Conservation (phyloP, 164 flowering plant genomes). For the Vitis amurensis region DNA sequence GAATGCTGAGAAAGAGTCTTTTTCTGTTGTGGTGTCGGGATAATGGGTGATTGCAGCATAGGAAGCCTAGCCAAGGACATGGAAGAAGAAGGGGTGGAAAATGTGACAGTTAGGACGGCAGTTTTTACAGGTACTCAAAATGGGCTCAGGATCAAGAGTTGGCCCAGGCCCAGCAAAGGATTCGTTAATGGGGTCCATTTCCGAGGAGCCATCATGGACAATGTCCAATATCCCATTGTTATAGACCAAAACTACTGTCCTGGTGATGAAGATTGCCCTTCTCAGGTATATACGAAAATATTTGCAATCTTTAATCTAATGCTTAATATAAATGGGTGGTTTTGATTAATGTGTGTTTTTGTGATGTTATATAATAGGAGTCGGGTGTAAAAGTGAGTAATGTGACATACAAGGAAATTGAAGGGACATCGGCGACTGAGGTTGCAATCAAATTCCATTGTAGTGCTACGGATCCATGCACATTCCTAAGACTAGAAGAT, state of each 20-base stretch:
- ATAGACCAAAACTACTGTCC: slow-evolving; percentile 41
- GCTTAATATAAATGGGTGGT: too few relatives aligned
- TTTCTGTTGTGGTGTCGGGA: background rate
- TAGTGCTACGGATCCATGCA: slow-evolving; percentile 22
- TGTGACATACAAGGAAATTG: slow-evolving; percentile 21
- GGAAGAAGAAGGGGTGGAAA: slow-evolving; percentile 27
- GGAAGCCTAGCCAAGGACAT: slow-evolving; percentile 21
- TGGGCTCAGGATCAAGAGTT: slow-evolving; percentile 29
- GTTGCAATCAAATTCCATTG: slow-evolving; percentile 28
- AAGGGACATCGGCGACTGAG: slow-evolving; percentile 26
- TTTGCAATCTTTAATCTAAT: too few relatives aligned
- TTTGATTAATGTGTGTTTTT: too few relatives aligned
- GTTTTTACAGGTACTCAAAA: slow-evolving; percentile 22
- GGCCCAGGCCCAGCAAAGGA: slow-evolving; percentile 35
- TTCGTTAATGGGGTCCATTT: slow-evolving; percentile 21
- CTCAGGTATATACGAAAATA: slow-evolving; percentile 3
- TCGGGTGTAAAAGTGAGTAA: slow-evolving; percentile 31
- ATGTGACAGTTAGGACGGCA: slow-evolving; percentile 22
- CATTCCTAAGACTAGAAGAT: slow-evolving; percentile 17
- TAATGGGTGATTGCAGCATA: slow-evolving; percentile 17
- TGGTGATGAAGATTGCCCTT: slow-evolving; percentile 10
- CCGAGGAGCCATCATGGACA: slow-evolving; percentile 15
- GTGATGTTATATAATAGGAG: slow-evolving; percentile 6
- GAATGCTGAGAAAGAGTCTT: too few relatives aligned
- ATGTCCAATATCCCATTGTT: slow-evolving; percentile 30